Evolutionary conservation across 208 protist genomes (phyloP), one percentile per base, ranked within the genome.

Genomic region (Porcisia hertigi): DNA sequence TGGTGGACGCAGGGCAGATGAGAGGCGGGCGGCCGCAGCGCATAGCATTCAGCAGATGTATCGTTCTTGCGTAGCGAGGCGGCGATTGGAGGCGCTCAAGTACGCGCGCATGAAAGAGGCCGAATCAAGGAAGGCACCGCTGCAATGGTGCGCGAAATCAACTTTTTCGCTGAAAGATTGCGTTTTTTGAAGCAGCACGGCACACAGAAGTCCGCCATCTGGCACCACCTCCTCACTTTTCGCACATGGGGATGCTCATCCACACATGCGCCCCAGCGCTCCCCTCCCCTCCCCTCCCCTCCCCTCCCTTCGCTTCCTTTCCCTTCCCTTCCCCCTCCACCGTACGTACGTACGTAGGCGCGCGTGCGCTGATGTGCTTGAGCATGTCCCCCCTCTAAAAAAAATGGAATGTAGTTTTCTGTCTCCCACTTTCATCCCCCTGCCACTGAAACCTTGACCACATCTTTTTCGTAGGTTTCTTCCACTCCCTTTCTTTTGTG

Each of bases 121-220:
- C 4, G 53, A 59, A 41, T 11, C 55, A 1, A 64, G 58, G 18
- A 64, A 4, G 41, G 41, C 49, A 6, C 18, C 16, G 41, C 62
- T 0, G 36, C 62, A 36, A 34, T 52, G 71, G n/a, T 3, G 39
- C 36, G 47, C 39, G 3, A 1, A 16, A 14, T 55, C 72, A 14
- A 41, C 77, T 0, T 82, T 82, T 67, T 72, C 60, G 20, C 52
- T 82, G 58, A 82, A 82, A 39, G 72, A 82, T 34, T 77, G 77
- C 41, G 71, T 77, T 18, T 81, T 82, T 65, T 75, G 69, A 73
- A 20, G 55, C 49, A 34, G 20, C 54, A 71, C 23, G 12, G 39
- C 30, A 3, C 47, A 23, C 47, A 43, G 5, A 20, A 58, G n/a
- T n/a, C 5, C 55, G 23, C 14, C 16, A 23, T 67, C 30, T 67